phyloP scores from a whole-genome alignment of 1,284 basidiomycete species.

The Taiwanofungus camphoratus region DNA sequence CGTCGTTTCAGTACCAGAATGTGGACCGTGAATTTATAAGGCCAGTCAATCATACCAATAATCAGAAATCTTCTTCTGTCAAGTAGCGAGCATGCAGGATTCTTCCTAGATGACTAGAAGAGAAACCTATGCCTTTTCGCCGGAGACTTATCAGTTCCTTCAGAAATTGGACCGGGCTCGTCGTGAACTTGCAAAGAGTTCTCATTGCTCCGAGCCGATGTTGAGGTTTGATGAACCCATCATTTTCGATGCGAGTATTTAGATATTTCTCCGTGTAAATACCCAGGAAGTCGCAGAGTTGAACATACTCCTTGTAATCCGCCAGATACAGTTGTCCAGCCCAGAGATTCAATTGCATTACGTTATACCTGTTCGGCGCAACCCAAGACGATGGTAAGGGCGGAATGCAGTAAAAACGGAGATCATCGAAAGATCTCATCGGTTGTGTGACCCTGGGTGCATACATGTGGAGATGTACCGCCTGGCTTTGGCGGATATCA shows the following conservation, averaged over 20 bases:
- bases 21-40: too few relatives aligned
- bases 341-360: constrained; percentile 36
- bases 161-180: not conserved
- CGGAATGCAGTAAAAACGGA: not conserved
- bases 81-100: not conserved
- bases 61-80: not conserved
- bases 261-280: not conserved
- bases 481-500: not conserved
- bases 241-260: constrained; percentile 17
- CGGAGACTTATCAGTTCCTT: constrained; percentile 30
- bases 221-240: constrained; percentile 32
- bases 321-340: constrained; percentile 39
- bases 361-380: constrained; percentile 15
- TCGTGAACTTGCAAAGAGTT: constrained; percentile 15
- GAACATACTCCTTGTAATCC: constrained; percentile 27
- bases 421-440: not conserved
- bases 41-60: too few relatives aligned
- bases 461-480: not conserved
- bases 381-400: not conserved
- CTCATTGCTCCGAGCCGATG: constrained; percentile 15
- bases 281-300: constrained; percentile 31
- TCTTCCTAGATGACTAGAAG: constrained; percentile 33
- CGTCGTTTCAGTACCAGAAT: too few relatives aligned
- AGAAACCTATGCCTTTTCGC: constrained; percentile 37
- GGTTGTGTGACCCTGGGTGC: not conserved